Evolutionary conservation across 352 stramenopile genomes (phyloP).

Genomic region (Thalassiosira mediterranea): DNA sequence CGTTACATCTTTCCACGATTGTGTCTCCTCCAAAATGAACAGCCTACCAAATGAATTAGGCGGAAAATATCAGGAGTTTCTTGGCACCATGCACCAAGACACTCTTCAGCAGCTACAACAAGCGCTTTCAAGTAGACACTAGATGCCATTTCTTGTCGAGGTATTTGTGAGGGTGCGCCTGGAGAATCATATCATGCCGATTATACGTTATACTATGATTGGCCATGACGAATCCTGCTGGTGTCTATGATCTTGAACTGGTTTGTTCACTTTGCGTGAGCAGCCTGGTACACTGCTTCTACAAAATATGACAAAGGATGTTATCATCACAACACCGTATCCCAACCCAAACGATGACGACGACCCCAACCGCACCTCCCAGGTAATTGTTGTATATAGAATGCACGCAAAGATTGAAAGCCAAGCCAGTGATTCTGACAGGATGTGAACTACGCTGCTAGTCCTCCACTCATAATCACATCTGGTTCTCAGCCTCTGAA

Average conservation of each 20-base stretch:
- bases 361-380: conserved; percentile 5
- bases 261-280: not conserved
- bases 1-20: conserved; percentile 11
- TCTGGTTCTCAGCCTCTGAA: too few species aligned
- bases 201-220: not conserved
- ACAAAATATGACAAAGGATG: conserved; percentile 9
- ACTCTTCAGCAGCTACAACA: conserved; percentile 26
- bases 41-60: conserved; percentile 26
- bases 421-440: conserved; percentile 17
- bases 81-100: conserved; percentile 14
- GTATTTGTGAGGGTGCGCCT: too few species aligned
- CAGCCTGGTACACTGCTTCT: not conserved
- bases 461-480: too few species aligned
- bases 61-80: conserved; percentile 34
- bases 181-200: conserved; percentile 1
- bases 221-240: not conserved
- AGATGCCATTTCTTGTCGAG: too few species aligned
- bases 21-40: conserved; percentile 21
- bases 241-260: not conserved
- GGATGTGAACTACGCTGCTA: not conserved
- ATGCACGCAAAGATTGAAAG: conserved; percentile 7
- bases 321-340: conserved; percentile 18
- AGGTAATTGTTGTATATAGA: conserved; percentile 14
- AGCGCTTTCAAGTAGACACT: too few species aligned
- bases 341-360: conserved; percentile 3